Percentiles rank a stretch among this genome's conserved stretches.
phyloP scores from a whole-genome alignment of 2,329 filamentous ascomycete species.

The Cytospora paraplurivora region DNA sequence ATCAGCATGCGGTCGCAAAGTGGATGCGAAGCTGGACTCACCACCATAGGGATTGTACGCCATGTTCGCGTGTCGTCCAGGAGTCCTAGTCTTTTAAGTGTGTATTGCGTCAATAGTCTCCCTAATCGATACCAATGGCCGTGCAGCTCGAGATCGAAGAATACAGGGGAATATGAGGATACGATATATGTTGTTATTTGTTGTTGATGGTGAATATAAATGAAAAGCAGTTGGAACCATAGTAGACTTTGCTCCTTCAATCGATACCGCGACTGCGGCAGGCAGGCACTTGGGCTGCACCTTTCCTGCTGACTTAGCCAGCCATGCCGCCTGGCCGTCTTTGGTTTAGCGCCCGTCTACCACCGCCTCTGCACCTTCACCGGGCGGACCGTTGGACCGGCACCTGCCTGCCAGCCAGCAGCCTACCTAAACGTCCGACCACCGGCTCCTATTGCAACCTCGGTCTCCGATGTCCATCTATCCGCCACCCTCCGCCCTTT shows the following conservation, averaged over 20 bases:
- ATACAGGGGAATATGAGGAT: background rate
- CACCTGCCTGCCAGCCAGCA: no score
- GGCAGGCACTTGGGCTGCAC: background rate
- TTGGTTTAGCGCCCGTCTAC: no score
- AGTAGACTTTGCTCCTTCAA: background rate
- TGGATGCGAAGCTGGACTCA: conserved; percentile 35
- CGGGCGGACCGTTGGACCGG: no score
- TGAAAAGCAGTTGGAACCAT: background rate
- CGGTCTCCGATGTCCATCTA: no score
- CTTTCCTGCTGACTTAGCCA: no score
- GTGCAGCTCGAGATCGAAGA: background rate
- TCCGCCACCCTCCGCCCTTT: no score
- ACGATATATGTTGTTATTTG: background rate
- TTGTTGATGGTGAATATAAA: background rate
- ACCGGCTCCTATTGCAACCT: no score
- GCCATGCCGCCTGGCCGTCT: no score
- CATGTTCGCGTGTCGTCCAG: conserved; percentile 42
- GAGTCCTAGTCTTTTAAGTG: background rate
- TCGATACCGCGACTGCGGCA: background rate
- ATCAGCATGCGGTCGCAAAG: background rate
- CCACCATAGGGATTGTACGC: conserved; percentile 65
- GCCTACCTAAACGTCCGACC: no score
- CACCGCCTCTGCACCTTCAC: no score
- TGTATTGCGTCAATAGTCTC: background rate
- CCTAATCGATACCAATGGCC: conserved; percentile 3